These are phyloP conservation scores for Penicillium malachiteum DNA, from an alignment of 495 filamentous ascomycete genomes.

Conservation along the genomic window DNA sequence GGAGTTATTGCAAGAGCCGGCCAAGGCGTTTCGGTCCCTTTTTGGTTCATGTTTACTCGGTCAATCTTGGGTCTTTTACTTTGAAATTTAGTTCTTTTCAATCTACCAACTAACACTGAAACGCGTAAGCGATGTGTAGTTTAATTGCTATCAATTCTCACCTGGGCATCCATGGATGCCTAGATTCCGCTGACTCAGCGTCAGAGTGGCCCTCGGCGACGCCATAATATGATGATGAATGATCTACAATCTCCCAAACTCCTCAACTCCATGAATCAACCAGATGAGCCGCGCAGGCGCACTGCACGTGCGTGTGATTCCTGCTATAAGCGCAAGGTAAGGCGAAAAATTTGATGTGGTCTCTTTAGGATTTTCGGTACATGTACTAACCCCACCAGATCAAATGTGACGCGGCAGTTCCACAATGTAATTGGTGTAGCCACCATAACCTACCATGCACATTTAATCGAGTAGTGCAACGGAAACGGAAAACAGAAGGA, in stretches of 20 bases:
- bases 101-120: too few relatives aligned
- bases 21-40: neutral
- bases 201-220: neutral
- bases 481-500: constrained; percentile 33
- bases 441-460: constrained; percentile 52
- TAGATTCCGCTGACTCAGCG: constrained; percentile 18
- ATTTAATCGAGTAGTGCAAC: constrained; percentile 38
- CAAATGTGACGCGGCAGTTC: constrained; percentile 47
- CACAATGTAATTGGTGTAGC: constrained; percentile 53
- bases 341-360: neutral
- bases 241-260: neutral
- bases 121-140: too few relatives aligned
- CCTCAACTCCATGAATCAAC: constrained; percentile 14
- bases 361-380: neutral
- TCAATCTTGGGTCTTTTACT: neutral
- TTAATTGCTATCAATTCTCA: neutral
- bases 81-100: neutral
- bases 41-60: neutral
- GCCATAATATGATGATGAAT: constrained; percentile 1
- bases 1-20: neutral
- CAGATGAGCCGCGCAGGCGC: constrained; percentile 25
- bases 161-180: neutral
- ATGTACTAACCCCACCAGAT: constrained; percentile 33
- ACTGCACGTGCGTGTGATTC: constrained; percentile 49
- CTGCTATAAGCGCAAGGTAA: constrained; percentile 51